Base-by-base conservation (phyloP, 2,329 filamentous ascomycete genomes). In the Ceratocystis papillata region DNA sequence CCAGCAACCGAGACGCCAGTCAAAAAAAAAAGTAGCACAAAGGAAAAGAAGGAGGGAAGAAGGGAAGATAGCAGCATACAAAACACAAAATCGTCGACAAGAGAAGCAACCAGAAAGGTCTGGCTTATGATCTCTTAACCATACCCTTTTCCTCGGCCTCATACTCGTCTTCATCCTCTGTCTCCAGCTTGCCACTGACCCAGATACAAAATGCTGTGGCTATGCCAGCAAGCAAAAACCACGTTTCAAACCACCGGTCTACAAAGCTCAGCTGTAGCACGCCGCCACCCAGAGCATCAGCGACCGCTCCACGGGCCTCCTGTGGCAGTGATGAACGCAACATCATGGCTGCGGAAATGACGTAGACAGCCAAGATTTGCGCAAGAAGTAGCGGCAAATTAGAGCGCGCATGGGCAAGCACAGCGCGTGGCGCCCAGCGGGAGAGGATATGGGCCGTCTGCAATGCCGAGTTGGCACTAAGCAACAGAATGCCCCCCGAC, bases 371-470 rank as follows among this genome's bases (percentile, higher is more conserved):
- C 1, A 85, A 85, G 57, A 95, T 85, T 75, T 96, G 90, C 3
- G 86, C 88, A 45, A 93, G 85, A 55, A 91, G 79, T 12, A 96
- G 81, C 1, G 90, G 88, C 45, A 90, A 78, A 72, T 91, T 91
- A 8, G 88, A 87, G 72, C 88, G 88, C 3, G 86, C 85, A 70
- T 88, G 87, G 69, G 86, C 83, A 8, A 91, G 77, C n/a, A 93
- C 75, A n/a, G 92, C 75, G 4, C 80, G 79, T 0, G 90, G 90
- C 7, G 85, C 81, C 77, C 89, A 88, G 69, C 87, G 86, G 2
- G 87, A 84, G 72, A 96, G 89, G 65, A 96, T 81, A 70, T 87
- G 86, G 71, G 93, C 88, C 0, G 90, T 96, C 73, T 94, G 90
- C n/a, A 92, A 79, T 20, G 89, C 90, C 67, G 86, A 88, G 74